phyloP scores from a whole-genome alignment of 257 asterid genomes.

The Solanum stenotomum region DNA sequence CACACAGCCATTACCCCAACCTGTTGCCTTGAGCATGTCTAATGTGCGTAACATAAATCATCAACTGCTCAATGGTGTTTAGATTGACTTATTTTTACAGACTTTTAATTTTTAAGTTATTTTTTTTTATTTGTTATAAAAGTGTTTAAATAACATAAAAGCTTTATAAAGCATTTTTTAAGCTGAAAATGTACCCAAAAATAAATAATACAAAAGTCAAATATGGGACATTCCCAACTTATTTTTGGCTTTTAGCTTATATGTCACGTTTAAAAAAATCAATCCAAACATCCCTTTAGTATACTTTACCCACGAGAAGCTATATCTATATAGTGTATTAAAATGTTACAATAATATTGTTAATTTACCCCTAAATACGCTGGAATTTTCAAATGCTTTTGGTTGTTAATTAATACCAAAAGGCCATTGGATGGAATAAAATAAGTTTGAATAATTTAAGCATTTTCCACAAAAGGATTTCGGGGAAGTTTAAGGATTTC shows the following conservation, averaged over 20 bases:
- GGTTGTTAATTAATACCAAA: background rate
- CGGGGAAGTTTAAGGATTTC: background rate
- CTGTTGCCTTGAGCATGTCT: conserved; percentile 67
- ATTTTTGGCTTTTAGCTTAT: too few species aligned
- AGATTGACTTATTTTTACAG: too few species aligned
- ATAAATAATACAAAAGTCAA: background rate
- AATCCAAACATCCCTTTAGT: too few species aligned
- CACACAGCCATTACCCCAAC: conserved; percentile 65
- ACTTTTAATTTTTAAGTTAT: too few species aligned
- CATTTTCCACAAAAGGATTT: background rate
- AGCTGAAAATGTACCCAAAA: background rate
- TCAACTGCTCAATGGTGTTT: background rate
- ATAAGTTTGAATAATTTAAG: background rate
- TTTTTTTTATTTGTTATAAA: too few species aligned
- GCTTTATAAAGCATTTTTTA: too few species aligned
- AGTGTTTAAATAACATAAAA: too few species aligned
- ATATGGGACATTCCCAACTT: too few species aligned
- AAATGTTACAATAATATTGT: background rate
- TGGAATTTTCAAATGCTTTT: background rate
- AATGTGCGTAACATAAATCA: conserved; percentile 39
- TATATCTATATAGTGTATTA: background rate
- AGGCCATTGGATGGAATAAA: background rate
- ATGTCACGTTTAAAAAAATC: background rate
- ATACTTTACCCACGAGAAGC: background rate
- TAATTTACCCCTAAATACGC: background rate